Evolutionary conservation across 441 rosid species (phyloP), one percentile per base, ranked within the genome.

Genomic region (Mallotus repandus): DNA sequence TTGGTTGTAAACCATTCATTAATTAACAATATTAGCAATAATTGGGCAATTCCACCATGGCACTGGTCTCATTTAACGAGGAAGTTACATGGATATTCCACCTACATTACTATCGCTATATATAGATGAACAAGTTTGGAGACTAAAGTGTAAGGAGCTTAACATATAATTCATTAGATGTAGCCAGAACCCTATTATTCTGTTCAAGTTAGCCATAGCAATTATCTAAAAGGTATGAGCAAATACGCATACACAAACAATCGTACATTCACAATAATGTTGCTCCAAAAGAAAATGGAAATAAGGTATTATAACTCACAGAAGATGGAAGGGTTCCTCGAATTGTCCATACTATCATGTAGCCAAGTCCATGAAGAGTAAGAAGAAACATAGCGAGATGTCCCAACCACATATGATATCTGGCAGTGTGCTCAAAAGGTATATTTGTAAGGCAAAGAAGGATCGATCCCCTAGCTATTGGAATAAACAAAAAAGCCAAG

Each of bases 351-450:
- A 73, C 85, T 58, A 79, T 19, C 53, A 86, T 68, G 78, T 80
- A 85, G 50, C 88, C 79, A 16, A 89, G 22, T 14, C 86, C 83
- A 79, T 88, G 92, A 21, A 78, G 79, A 1, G 87, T 77, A 66
- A 86, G 84, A 22, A 88, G 63, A 53, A 74, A 56, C 86, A 81
- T 85, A 14, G 85, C 69, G 13, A 79, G 32, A 52, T 85, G 87
- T 7, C 89, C 91, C 43, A 88, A 43, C 89, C 92, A 88, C 8
- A 84, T 85, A 65, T 86, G 95, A 57, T 89, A 85, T 81, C 77
- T 83, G 63, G 84, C 77, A 71, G 88, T 85, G 13, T 81, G 78
- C 78, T 88, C 92, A 3, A 87, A 82, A 2, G 89, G 88, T 70
- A 89, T 82, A 63, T 90, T 87, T 29, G 85, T 12, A 18, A 88